Evolutionary conservation across 2,329 filamentous ascomycete species (phyloP).

Genomic region (Monosporascus sp.): DNA sequence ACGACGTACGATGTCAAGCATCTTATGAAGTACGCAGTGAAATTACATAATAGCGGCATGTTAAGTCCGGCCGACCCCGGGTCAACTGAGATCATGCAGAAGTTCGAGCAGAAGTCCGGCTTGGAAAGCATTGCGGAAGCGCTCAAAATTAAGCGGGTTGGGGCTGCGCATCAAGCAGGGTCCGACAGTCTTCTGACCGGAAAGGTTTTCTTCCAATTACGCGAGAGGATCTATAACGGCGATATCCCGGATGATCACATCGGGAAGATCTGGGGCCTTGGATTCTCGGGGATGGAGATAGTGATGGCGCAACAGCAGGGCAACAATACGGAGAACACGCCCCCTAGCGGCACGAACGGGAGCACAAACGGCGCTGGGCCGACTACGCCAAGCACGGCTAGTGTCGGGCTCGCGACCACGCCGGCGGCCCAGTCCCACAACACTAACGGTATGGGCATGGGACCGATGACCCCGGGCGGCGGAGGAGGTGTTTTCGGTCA

Average conservation of each 20-base stretch:
- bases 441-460: conserved; percentile 55
- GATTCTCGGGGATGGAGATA: conserved; percentile 58
- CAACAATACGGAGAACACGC: conserved; percentile 30
- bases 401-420: conserved; percentile 42
- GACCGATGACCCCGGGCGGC: conserved; percentile 73
- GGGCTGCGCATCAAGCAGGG: conserved; percentile 84
- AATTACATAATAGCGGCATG: conserved; percentile 59
- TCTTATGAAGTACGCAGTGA: conserved; percentile 84
- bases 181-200: conserved; percentile 92
- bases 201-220: conserved; percentile 90
- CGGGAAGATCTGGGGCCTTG: conserved; percentile 90
- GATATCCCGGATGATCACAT: conserved; percentile 75
- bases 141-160: conserved; percentile 82
- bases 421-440: conserved; percentile 47
- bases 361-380: conserved; percentile 40
- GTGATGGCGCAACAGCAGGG: conserved; percentile 15
- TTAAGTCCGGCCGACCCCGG: conserved; percentile 58
- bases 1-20: conserved; percentile 95
- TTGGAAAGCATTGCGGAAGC: conserved; percentile 92
- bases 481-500: conserved; percentile 70
- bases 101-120: conserved; percentile 84
- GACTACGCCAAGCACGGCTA: conserved; percentile 65
- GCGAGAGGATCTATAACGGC: conserved; percentile 80
- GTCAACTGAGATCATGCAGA: conserved; percentile 70
- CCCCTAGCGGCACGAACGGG: conserved; percentile 35